A percentile compares a stretch with the other conserved stretches of the same genome.
Evolutionary conservation across 805 yeast genomes (phyloP).

Genomic region (Hanseniaspora pseudoguilliermondii): DNA sequence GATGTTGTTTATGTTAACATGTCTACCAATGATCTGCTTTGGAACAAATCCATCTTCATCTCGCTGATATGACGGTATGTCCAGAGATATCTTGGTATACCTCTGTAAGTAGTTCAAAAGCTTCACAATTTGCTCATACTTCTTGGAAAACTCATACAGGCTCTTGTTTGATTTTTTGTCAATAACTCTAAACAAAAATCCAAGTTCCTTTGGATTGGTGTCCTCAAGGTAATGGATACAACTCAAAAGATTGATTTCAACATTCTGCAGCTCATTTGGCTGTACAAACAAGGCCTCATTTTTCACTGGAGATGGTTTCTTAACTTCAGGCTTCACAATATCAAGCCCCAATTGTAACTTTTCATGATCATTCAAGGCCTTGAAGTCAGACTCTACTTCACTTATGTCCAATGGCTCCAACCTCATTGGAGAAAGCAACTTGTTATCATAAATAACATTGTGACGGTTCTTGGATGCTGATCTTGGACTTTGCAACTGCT

Average conservation of each 20-base stretch:
- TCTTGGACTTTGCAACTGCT: slow-evolving; percentile 9
- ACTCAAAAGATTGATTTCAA: slow-evolving; percentile 35
- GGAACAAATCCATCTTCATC: slow-evolving; percentile 45
- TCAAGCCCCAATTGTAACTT: not conserved
- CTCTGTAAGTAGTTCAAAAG: slow-evolving; percentile 44
- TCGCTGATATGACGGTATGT: slow-evolving; percentile 56
- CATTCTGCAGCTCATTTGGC: slow-evolving; percentile 45
- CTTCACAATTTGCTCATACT: slow-evolving; percentile 43
- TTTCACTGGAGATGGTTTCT: not conserved
- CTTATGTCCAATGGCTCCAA: slow-evolving; percentile 13
- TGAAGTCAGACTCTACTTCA: slow-evolving; percentile 3
- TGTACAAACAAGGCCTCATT: slow-evolving; percentile 37
- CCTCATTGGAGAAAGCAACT: slow-evolving; percentile 25
- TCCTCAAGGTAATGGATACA: slow-evolving; percentile 40
- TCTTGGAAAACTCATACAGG: slow-evolving; percentile 63
- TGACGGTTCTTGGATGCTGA: slow-evolving; percentile 20
- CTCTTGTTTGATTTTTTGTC: slow-evolving; percentile 52
- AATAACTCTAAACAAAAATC: slow-evolving; percentile 46
- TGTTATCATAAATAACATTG: slow-evolving; percentile 25
- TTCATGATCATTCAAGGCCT: slow-evolving; percentile 4
- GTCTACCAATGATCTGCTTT: slow-evolving; percentile 48
- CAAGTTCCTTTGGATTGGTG: slow-evolving; percentile 7
- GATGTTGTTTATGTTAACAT: slow-evolving; percentile 43
- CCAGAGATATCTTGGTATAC: slow-evolving; percentile 33
- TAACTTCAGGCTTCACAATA: not conserved